These are phyloP conservation scores for Metarhizium robertsii DNA, from an alignment of 2,329 filamentous ascomycete species.

Conservation along the genomic window DNA sequence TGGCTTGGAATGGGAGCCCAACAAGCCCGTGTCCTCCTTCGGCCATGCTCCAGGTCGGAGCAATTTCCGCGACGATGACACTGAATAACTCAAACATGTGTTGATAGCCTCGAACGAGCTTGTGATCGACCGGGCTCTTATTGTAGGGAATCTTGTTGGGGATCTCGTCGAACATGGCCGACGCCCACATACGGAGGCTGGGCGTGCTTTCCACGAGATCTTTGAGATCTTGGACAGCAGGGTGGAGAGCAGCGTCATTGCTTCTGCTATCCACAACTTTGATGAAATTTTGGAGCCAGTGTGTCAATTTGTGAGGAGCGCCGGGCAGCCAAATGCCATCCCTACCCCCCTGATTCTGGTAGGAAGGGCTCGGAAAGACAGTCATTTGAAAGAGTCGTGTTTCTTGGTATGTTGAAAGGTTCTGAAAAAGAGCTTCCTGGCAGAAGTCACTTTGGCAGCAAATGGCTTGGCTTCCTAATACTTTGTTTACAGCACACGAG, in stretches of 20 bases:
- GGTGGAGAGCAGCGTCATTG: background rate
- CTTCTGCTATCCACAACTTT: background rate
- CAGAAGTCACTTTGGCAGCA: background rate
- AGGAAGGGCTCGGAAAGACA: background rate
- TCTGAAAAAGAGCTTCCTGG: background rate
- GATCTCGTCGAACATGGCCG: slow-evolving; percentile 13
- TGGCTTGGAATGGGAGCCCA: slow-evolving; percentile 45
- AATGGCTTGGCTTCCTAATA: background rate
- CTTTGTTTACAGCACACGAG: too few relatives aligned
- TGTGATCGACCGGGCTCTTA: slow-evolving; percentile 7
- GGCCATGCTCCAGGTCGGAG: slow-evolving; percentile 11
- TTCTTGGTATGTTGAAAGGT: background rate
- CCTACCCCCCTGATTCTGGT: background rate
- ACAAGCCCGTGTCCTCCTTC: slow-evolving; percentile 28
- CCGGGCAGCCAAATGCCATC: background rate
- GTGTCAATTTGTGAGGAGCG: background rate
- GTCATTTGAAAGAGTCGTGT: background rate
- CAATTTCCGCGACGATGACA: slow-evolving; percentile 9
- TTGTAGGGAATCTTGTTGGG: slow-evolving; percentile 14
- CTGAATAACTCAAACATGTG: slow-evolving; percentile 14
- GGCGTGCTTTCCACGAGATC: slow-evolving; percentile 9
- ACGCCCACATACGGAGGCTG: slow-evolving; percentile 15
- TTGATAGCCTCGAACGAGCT: slow-evolving; percentile 9
- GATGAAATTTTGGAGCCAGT: background rate
- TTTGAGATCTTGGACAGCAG: slow-evolving; percentile 2